phyloP scores from a whole-genome alignment of 305 asterid species.

The Fraxinus xanthoxyloides region DNA sequence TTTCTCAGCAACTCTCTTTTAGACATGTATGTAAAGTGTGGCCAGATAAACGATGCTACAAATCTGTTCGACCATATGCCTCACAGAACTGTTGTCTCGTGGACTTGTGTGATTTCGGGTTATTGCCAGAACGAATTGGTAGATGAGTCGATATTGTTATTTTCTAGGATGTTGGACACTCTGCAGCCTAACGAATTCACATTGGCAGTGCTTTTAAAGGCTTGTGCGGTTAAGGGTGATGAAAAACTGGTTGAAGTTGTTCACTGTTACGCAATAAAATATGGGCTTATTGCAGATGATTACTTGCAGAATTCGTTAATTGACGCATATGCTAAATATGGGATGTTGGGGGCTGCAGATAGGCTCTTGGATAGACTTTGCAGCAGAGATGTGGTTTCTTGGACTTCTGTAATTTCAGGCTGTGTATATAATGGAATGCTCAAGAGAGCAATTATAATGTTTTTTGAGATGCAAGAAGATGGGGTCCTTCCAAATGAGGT shows the following conservation, averaged over 20 bases:
- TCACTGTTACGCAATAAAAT: conserved; percentile 32
- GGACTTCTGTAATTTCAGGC: conserved; percentile 48
- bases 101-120: conserved; percentile 47
- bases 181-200: conserved; percentile 47
- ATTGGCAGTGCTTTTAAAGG: conserved; percentile 36
- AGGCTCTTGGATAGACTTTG: conserved; percentile 21
- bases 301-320: conserved; percentile 40
- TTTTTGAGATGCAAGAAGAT: conserved; percentile 34
- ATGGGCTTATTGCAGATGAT: conserved; percentile 23
- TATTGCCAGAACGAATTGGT: conserved; percentile 25
- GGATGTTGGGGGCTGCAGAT: conserved; percentile 30
- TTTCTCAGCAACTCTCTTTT: conserved; percentile 37
- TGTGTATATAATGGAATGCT: conserved; percentile 25
- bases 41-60: conserved; percentile 26
- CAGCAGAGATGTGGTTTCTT: conserved; percentile 42
- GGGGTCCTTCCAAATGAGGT: conserved; percentile 41
- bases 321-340: conserved; percentile 41
- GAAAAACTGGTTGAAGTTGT: conserved; percentile 21
- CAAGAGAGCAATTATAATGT: conserved; percentile 26
- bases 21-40: conserved; percentile 28
- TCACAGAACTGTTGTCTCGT: conserved; percentile 41
- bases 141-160: conserved; percentile 26
- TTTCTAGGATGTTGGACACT: conserved; percentile 32
- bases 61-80: conserved; percentile 47
- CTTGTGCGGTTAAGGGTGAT: conserved; percentile 34